A percentile compares a stretch with the other conserved stretches of the same genome.
Evolutionary conservation across 805 yeast genomes (phyloP).

Genomic region (Wickerhamiella cacticola): DNA sequence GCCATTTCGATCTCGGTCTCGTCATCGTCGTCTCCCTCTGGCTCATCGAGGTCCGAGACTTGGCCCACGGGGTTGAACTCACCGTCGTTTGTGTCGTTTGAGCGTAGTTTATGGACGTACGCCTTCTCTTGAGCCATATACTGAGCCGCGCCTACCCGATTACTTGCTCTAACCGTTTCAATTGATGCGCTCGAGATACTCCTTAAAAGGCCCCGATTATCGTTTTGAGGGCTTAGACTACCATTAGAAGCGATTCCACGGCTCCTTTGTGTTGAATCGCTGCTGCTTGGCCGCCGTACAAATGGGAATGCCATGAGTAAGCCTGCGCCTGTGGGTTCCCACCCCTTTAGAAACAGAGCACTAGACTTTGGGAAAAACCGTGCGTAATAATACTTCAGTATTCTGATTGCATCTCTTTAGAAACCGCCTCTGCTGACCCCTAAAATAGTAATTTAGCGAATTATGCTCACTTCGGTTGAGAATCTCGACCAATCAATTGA

Average conservation of each 20-base stretch:
- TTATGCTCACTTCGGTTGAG: constrained; percentile 16
- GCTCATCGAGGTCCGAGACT: constrained; percentile 14
- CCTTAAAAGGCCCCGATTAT: background rate
- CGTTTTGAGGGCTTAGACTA: background rate
- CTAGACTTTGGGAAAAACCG: background rate
- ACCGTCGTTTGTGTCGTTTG: constrained; percentile 48
- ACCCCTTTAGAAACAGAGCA: background rate
- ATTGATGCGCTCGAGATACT: background rate
- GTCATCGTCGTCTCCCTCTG: constrained; percentile 14
- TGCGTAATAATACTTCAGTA: background rate
- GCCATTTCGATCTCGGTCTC: constrained; percentile 20
- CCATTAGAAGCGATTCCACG: background rate
- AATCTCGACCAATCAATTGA: constrained; percentile 62
- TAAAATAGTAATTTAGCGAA: too few relatives aligned
- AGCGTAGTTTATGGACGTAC: constrained; percentile 50
- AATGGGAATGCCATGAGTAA: constrained; percentile 11
- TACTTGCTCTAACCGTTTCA: background rate
- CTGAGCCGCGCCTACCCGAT: constrained; percentile 28
- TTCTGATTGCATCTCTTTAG: background rate
- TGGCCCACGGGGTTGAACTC: constrained; percentile 21
- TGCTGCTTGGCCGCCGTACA: constrained; percentile 11
- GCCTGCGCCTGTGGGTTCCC: background rate
- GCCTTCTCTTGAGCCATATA: constrained; percentile 54
- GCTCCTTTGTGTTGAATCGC: background rate
- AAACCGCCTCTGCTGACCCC: background rate